Conservation (phyloP, 805 yeast genomes). For the Kurtzmaniella fragi region DNA sequence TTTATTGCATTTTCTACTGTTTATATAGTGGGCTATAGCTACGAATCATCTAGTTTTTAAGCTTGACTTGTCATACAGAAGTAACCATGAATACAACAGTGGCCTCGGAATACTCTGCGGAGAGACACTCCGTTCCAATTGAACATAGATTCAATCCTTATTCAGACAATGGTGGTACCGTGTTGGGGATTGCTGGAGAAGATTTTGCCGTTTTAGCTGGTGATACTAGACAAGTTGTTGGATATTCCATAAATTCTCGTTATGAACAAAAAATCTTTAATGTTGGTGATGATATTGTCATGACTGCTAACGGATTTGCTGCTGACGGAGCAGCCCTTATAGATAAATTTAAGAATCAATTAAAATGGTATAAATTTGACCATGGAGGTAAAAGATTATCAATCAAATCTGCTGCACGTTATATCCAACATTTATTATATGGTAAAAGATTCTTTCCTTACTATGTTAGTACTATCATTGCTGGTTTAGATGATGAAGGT, state of each 20-base stretch:
- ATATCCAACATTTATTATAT: slow-evolving; percentile 83
- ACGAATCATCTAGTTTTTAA: slow-evolving; percentile 4
- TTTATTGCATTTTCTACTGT: background rate
- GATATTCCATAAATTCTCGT: slow-evolving; percentile 89
- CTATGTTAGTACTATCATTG: slow-evolving; percentile 90
- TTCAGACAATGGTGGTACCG: slow-evolving; percentile 95
- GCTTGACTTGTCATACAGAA: background rate
- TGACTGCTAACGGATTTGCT: slow-evolving; percentile 94
- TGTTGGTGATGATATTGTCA: slow-evolving; percentile 80
- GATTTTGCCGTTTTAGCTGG: slow-evolving; percentile 97
- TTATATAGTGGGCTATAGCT: too few relatives aligned
- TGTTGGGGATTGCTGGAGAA: slow-evolving; percentile 94
- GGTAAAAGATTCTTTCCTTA: slow-evolving; percentile 95
- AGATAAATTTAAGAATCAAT: slow-evolving; percentile 60
- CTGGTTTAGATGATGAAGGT: slow-evolving; percentile 89
- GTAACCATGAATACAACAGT: slow-evolving; percentile 37
- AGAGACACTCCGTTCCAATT: slow-evolving; percentile 55
- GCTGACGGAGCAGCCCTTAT: slow-evolving; percentile 91
- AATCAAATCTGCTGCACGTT: slow-evolving; percentile 77
- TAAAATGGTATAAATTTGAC: slow-evolving; percentile 91
- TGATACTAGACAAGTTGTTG: slow-evolving; percentile 95
- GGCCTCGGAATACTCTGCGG: slow-evolving; percentile 64
- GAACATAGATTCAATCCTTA: slow-evolving; percentile 93
- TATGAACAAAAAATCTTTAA: slow-evolving; percentile 85
- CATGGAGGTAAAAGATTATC: slow-evolving; percentile 65